phyloP scores from a whole-genome alignment of 371 early-diverging fungal species.

The Apophysomyces variabilis region DNA sequence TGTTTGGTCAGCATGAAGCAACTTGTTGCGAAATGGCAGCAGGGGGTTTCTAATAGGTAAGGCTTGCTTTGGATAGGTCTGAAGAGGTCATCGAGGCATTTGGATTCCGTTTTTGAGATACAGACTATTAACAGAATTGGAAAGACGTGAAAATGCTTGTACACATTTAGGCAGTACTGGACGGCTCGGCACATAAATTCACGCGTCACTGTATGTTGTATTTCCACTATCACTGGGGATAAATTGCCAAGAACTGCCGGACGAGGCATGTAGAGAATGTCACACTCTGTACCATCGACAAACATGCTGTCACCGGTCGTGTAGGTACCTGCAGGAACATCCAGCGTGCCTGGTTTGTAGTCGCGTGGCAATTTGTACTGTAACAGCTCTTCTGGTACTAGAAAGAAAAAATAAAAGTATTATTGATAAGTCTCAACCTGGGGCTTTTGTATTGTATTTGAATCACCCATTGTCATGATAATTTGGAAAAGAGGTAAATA shows the following conservation, averaged over 20 bases:
- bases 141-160: conserved; percentile 20
- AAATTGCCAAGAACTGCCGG: conserved; percentile 20
- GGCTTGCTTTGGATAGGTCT: conserved; percentile 12
- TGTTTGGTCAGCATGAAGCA: too few relatives aligned
- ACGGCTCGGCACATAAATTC: conserved; percentile 25
- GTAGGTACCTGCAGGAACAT: too few relatives aligned
- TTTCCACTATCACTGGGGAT: conserved; percentile 17
- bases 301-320: conserved; percentile 21
- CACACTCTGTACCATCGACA: conserved; percentile 23
- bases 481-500: too few relatives aligned
- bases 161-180: conserved; percentile 22
- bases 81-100: conserved; percentile 19
- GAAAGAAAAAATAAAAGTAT: too few relatives aligned
- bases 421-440: too few relatives aligned
- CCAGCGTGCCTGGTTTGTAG: too few relatives aligned
- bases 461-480: too few relatives aligned
- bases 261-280: conserved; percentile 24
- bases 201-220: conserved; percentile 21
- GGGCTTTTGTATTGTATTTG: too few relatives aligned
- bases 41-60: background rate
- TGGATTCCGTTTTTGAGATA: conserved; percentile 21
- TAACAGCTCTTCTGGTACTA: too few relatives aligned
- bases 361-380: too few relatives aligned
- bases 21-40: too few relatives aligned
- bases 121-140: conserved; percentile 20